Conservation (phyloP, 1,139 yeast genomes). For the Candida sanyaensis region DNA sequence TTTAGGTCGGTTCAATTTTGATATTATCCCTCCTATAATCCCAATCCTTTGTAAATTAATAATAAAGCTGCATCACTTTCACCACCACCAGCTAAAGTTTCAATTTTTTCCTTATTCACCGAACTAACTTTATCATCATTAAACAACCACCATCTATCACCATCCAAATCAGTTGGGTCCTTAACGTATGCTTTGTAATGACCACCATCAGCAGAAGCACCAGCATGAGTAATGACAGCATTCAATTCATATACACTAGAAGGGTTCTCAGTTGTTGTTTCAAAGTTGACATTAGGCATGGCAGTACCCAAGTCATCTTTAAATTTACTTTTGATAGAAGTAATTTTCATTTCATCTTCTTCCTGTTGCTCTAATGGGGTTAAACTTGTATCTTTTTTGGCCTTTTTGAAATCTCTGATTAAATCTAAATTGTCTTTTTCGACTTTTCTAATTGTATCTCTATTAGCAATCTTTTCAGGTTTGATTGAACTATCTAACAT, state of each 20-base stretch:
- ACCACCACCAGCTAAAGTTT: conserved; percentile 92
- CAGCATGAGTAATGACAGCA: conserved; percentile 90
- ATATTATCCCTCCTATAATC: conserved; percentile 27
- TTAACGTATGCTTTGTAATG: conserved; percentile 91
- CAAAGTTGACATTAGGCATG: conserved; percentile 35
- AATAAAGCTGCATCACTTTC: conserved; percentile 95
- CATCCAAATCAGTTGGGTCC: conserved; percentile 63
- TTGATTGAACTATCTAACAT: conserved; percentile 77
- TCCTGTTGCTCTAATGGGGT: conserved; percentile 45
- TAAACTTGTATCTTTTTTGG: conserved; percentile 47
- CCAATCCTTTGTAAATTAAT: conserved; percentile 79
- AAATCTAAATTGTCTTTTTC: conserved; percentile 77
- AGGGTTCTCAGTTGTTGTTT: conserved; percentile 71
- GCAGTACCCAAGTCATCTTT: conserved; percentile 41
- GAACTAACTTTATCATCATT: conserved; percentile 89
- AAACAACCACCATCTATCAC: conserved; percentile 88
- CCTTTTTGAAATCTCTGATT: conserved; percentile 73
- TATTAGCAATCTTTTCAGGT: conserved; percentile 61
- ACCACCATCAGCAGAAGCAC: conserved; percentile 96
- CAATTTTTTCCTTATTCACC: conserved; percentile 78
- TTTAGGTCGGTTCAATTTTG: too few relatives aligned
- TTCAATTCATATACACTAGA: conserved; percentile 82
- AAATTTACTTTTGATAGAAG: conserved; percentile 47
- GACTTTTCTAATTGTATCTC: conserved; percentile 77
- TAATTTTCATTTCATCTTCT: conserved; percentile 49